Evolutionary conservation across 108 stramenopile genomes (phyloP).

Genomic region (Cyclotella atomus): DNA sequence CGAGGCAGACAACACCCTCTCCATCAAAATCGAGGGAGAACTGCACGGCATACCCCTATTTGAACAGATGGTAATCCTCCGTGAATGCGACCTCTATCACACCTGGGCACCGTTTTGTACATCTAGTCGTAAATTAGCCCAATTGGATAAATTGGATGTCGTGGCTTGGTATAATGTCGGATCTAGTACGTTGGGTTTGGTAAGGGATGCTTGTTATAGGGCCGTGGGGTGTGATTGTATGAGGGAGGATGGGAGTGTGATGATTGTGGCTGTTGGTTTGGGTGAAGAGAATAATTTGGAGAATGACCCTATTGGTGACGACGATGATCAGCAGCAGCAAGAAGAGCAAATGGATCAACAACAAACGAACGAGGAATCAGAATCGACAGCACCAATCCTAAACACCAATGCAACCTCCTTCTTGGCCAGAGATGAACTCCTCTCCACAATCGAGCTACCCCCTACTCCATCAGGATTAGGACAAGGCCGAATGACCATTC

Average conservation of each 20-base stretch:
- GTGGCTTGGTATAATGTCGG: slow-evolving; percentile 82
- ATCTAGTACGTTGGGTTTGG: slow-evolving; percentile 67
- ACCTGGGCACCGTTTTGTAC: slow-evolving; percentile 91
- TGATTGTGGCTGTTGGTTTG: slow-evolving; percentile 77
- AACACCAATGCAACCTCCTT: slow-evolving; percentile 21
- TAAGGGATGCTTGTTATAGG: slow-evolving; percentile 78
- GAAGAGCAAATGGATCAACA: background rate
- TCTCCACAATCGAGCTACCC: slow-evolving; percentile 68
- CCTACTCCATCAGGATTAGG: slow-evolving; percentile 70
- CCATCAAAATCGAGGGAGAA: slow-evolving; percentile 82
- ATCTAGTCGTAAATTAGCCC: slow-evolving; percentile 60
- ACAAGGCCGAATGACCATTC: slow-evolving; percentile 78
- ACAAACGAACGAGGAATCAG: background rate
- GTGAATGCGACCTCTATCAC: slow-evolving; percentile 90
- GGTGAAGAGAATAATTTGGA: background rate
- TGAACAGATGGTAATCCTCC: slow-evolving; percentile 90
- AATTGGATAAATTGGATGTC: slow-evolving; percentile 88
- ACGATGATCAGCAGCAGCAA: background rate
- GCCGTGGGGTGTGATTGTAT: slow-evolving; percentile 93
- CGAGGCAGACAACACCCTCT: slow-evolving; percentile 71
- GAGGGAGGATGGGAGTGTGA: slow-evolving; percentile 77
- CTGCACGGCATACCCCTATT: slow-evolving; percentile 77
- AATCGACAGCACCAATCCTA: background rate
- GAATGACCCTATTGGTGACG: background rate
- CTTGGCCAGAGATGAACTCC: slow-evolving; percentile 58